Base-by-base conservation (phyloP, 768 basidiomycete genomes). In the Rhizopogon vinicolor region DNA sequence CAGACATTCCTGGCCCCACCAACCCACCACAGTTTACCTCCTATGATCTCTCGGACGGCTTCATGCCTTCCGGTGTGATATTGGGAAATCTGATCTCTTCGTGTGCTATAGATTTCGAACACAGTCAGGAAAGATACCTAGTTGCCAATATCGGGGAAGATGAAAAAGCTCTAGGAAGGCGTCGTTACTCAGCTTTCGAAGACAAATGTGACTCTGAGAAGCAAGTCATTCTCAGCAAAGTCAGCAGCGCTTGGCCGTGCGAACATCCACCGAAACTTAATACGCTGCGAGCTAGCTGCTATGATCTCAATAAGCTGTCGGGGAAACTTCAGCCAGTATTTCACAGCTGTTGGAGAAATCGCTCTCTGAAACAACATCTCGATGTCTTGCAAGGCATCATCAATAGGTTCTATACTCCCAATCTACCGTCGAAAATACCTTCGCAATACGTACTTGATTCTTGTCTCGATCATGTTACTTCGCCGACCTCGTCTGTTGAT, bases 181-280 rank as follows among this genome's bases (percentile, higher is more conserved):
- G 58, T 41, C 64, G 45, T 39, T 4, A 5, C 25, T 18, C 41
- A n/a, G 41, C 44, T 25, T 66, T 56, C 14, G 19, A 54, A 3
- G 1, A 42, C 3, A 60, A 62, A 44, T 43, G n/a, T 16, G 6
- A 39, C 12, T 42, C 33, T 13, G 61, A 68, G 22, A 16, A 31
- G 8, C 13, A 44, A 9, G 16, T 18, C 13, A 51, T 55, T 4
- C 56, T 55, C 8, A 6, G 29, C 1, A 10, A 1, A n/a, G 29
- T 67, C 29, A 16, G 56, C 4, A 2, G 28, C 3, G 44, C 52
- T 41, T 67, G 67, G 66, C 66, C 66, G 18, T 59, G 54, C 28
- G 55, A 62, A 43, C 28, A 25, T 37, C 41, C 63, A 3, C 61
- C 61, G 1, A 10, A 33, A 12, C n/a, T 0, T 1, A 31, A 33